phyloP scores from a whole-genome alignment of 495 filamentous ascomycete species.

The Terfezia claveryi region DNA sequence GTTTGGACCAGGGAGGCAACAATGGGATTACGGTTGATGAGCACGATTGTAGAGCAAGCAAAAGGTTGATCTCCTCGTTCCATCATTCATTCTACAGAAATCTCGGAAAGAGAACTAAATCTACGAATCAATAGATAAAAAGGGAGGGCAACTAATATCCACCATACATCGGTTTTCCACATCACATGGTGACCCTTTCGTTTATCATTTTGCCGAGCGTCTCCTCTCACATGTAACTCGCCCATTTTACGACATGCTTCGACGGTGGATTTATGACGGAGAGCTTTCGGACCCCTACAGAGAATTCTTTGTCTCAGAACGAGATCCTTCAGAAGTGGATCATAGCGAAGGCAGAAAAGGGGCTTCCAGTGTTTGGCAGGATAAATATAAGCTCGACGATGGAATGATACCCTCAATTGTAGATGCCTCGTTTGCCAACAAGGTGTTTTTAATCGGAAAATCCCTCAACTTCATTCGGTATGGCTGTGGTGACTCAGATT shows the following conservation, averaged over 20 bases:
- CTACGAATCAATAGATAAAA: slow-evolving; percentile 31
- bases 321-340: slow-evolving; percentile 10
- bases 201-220: slow-evolving; percentile 81
- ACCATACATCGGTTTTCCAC: slow-evolving; percentile 83
- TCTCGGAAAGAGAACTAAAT: slow-evolving; percentile 7
- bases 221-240: slow-evolving; percentile 77
- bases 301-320: slow-evolving; percentile 88
- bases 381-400: slow-evolving; percentile 76
- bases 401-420: slow-evolving; percentile 83
- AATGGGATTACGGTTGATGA: slow-evolving; percentile 89
- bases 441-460: slow-evolving; percentile 92
- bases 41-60: slow-evolving; percentile 75
- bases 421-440: slow-evolving; percentile 74
- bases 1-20: slow-evolving; percentile 96
- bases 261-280: slow-evolving; percentile 95
- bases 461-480: slow-evolving; percentile 95
- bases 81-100: slow-evolving; percentile 1
- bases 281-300: slow-evolving; percentile 88
- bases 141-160: slow-evolving; percentile 82
- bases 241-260: slow-evolving; percentile 91
- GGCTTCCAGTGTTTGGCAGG: slow-evolving; percentile 87
- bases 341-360: slow-evolving; percentile 39
- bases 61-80: slow-evolving; percentile 30
- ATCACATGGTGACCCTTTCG: slow-evolving; percentile 86
- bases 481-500: slow-evolving; percentile 75